Base-by-base conservation (phyloP, 2,329 filamentous ascomycete species). In the Chaetomiaceae sp. region DNA sequence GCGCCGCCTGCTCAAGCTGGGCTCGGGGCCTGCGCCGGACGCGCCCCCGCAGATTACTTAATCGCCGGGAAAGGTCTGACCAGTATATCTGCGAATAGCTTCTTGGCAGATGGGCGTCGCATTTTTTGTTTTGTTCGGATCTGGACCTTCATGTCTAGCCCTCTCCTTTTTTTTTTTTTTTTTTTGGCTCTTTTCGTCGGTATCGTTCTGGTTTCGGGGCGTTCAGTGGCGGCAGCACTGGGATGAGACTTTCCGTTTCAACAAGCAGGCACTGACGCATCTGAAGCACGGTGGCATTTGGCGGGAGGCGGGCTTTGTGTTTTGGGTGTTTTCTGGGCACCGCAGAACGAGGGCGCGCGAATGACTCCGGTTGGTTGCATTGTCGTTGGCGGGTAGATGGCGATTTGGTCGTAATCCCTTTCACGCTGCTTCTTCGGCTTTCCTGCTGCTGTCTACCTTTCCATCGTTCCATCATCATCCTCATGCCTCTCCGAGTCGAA, bases 1-100 rank as follows among this genome's bases (percentile, higher is more conserved):
- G 46, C 70, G 75, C 38, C 69, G 73, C 48, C 70, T 78, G 44
- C 64, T 79, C 50, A 78, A 78, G 49, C 24, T 48, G 39, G 43
- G 30, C 18, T 6, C 24, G 2, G 40, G 29, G 7, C 15, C 33
- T 24, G 18, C 29, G 3, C 38, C 45, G 24, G 30, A 30, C 18
- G 26, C 26, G 11, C 18, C 39, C 5, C 29, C 36, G 40, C 26
- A 20, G 24, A 26, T 42, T 15, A 52, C n/a, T n/a, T n/a, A n/a
- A n/a, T n/a, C n/a, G n/a, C 42, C 40, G 52, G 52, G 27, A 51
- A 46, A 26, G 48, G 49, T 37, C 53, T 47, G 14, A 14, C 5
- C 4, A n/a, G 9, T n/a, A 32, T 32, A 32, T n/a, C 7, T 32
- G 10, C 29, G n/a, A n/a, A 32, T 14, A 32, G 15, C 8, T 32